phyloP scores from a whole-genome alignment of 2,329 filamentous ascomycete genomes.

The Stenocarpella maydis region DNA sequence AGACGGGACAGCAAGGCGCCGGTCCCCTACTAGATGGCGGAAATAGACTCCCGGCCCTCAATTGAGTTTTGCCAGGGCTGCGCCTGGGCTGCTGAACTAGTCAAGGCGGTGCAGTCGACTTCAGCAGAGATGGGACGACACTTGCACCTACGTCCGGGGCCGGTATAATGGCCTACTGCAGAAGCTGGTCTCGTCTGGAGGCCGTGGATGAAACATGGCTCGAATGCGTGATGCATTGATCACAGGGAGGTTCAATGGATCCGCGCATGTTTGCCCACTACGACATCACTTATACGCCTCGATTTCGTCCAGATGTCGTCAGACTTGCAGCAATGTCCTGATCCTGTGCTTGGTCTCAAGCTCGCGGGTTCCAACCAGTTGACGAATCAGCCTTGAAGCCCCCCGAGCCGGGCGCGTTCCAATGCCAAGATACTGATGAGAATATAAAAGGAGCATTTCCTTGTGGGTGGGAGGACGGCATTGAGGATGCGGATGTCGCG shows the following conservation, averaged over 20 bases:
- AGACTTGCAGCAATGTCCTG: slow-evolving; percentile 5
- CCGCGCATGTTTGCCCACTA: background rate
- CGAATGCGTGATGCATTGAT: background rate
- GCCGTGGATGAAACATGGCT: background rate
- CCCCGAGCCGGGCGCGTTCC: background rate
- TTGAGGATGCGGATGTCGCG: background rate
- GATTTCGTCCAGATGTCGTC: slow-evolving; percentile 9
- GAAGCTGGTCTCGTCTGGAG: background rate
- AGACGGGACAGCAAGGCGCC: background rate
- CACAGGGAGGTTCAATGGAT: background rate
- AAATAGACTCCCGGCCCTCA: background rate
- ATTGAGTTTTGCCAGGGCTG: slow-evolving; percentile 21
- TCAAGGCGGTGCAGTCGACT: background rate
- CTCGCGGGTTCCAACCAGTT: background rate
- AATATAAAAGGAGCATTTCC: background rate
- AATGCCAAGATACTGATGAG: background rate
- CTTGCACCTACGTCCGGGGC: background rate
- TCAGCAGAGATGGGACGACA: slow-evolving; percentile 9
- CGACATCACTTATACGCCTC: background rate
- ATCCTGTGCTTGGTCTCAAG: background rate
- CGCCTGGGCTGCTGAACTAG: background rate
- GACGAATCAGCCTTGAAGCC: slow-evolving; percentile 11
- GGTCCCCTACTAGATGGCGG: background rate
- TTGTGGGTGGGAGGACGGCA: background rate
- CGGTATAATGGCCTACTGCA: background rate